Conservation (phyloP, 805 yeast species). For the Yarrowia sp. region DNA sequence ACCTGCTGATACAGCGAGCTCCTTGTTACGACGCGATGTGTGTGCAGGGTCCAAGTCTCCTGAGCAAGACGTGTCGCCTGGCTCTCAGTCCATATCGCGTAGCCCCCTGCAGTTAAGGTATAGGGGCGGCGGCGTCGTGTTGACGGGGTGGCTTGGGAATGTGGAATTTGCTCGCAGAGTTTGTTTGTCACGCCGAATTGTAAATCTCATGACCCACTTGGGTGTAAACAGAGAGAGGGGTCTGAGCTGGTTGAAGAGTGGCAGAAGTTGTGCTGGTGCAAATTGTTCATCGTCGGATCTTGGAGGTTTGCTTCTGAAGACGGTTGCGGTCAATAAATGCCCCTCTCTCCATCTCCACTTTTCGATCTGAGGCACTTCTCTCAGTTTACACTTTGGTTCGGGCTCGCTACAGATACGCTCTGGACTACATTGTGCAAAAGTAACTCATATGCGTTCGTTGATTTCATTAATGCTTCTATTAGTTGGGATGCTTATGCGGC, state of each 20-base stretch:
- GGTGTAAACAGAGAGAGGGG: conserved; percentile 3
- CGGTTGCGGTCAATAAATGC: neutral
- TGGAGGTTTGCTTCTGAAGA: neutral
- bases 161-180: conserved; percentile 6
- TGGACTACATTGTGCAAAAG: conserved; percentile 3
- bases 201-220: conserved; percentile 6
- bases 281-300: neutral
- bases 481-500: conserved; percentile 36
- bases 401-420: no score
- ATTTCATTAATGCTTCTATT: conserved; percentile 36
- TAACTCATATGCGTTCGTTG: conserved; percentile 29
- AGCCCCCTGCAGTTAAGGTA: conserved; percentile 2
- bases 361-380: neutral
- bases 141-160: conserved; percentile 31
- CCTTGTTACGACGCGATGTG: neutral
- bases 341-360: no score
- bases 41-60: conserved; percentile 4
- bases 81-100: neutral
- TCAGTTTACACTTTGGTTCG: conserved; percentile 1
- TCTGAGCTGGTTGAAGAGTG: no score
- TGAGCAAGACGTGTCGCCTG: neutral
- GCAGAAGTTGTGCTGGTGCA: neutral
- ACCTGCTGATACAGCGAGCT: conserved; percentile 19
- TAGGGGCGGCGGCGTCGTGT: conserved; percentile 11
- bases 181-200: conserved; percentile 14